phyloP scores from a whole-genome alignment of 1,139 yeast genomes.

The Pneumocystis canis region DNA sequence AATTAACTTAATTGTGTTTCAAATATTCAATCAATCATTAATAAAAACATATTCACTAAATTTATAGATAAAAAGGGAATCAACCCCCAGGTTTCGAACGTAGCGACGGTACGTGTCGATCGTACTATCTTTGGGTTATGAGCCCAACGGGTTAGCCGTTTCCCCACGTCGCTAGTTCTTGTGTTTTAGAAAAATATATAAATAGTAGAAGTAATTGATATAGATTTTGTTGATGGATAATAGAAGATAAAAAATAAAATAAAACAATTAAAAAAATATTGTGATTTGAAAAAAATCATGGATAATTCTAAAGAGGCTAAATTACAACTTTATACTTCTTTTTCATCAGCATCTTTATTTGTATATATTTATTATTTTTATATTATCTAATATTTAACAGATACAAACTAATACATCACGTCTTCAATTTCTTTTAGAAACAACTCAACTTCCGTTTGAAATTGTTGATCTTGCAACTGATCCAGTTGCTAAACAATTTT shows the following conservation, averaged over 20 bases:
- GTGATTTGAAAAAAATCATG: neutral
- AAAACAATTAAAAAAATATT: neutral
- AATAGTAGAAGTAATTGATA: neutral
- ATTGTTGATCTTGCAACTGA: neutral
- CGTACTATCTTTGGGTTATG: constrained; percentile 3
- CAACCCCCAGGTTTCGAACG: neutral
- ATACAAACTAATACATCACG: neutral
- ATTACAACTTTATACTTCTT: neutral
- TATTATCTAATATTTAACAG: neutral
- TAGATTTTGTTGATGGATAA: neutral
- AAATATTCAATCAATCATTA: too few relatives aligned
- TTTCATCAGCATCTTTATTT: neutral
- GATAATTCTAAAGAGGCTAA: neutral
- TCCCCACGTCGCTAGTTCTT: neutral
- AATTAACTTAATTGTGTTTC: too few relatives aligned
- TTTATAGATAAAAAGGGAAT: neutral
- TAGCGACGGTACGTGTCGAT: constrained; percentile 4
- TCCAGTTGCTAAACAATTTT: neutral
- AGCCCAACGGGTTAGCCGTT: constrained; percentile 4
- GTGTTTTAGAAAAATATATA: neutral
- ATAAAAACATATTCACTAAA: neutral
- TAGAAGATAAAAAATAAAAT: neutral
- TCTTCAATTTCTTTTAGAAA: neutral
- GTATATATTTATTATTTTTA: neutral
- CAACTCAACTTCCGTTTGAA: neutral